Evolutionary conservation across 768 basidiomycete species (phyloP).

Genomic region (Lentinula guzmanii): DNA sequence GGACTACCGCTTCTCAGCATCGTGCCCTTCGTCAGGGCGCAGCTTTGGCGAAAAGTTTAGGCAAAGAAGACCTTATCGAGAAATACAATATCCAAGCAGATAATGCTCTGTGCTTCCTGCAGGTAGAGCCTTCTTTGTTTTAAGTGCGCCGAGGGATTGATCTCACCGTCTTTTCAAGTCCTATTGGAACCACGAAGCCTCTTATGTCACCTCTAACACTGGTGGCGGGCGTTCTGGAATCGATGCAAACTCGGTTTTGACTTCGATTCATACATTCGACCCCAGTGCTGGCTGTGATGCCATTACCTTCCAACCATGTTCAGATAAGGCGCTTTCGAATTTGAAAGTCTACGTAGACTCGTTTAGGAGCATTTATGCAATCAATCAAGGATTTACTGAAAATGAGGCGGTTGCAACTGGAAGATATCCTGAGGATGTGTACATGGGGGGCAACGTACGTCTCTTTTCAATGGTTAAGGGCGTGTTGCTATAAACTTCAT

Average conservation of each 20-base stretch:
- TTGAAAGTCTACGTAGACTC: constrained; percentile 67
- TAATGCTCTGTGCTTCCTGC: constrained; percentile 49
- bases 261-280: constrained; percentile 76
- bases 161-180: background rate
- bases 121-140: constrained; percentile 11
- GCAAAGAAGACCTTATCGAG: constrained; percentile 19
- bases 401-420: constrained; percentile 64
- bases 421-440: constrained; percentile 70
- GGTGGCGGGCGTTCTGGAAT: constrained; percentile 68
- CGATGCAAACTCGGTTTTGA: constrained; percentile 67
- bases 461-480: background rate
- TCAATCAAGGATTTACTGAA: constrained; percentile 55
- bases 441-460: constrained; percentile 63
- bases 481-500: background rate
- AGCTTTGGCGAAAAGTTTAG: constrained; percentile 31
- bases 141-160: background rate
- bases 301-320: constrained; percentile 76
- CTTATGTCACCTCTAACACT: constrained; percentile 68
- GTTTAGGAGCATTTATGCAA: constrained; percentile 60
- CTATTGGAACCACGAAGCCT: constrained; percentile 22
- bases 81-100: constrained; percentile 37
- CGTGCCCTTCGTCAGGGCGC: constrained; percentile 47
- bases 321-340: constrained; percentile 70
- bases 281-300: constrained; percentile 65
- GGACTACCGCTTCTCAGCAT: constrained; percentile 52